A percentile compares a stretch with the other conserved stretches of the same genome.
Conservation (phyloP, 371 early-diverging fungal genomes). For the Batrachochytrium dendrobatidis region DNA sequence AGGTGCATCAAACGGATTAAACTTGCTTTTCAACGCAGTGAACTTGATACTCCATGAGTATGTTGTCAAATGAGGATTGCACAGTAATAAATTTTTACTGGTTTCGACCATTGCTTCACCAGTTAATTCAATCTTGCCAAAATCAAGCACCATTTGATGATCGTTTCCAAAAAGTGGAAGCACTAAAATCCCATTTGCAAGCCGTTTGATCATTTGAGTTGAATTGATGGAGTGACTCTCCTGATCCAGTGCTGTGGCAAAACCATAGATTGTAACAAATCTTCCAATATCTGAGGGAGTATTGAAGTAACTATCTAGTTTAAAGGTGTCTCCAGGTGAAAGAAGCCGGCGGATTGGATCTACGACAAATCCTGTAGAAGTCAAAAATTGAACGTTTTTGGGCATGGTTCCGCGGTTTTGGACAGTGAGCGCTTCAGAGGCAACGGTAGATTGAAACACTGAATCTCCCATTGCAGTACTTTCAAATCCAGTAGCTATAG, state of each 20-base stretch:
- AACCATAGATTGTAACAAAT: slow-evolving; percentile 34
- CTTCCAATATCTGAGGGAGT: slow-evolving; percentile 35
- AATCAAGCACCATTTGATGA: slow-evolving; percentile 38
- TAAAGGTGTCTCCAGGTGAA: slow-evolving; percentile 28
- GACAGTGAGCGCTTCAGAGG: slow-evolving; percentile 12
- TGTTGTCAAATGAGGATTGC: slow-evolving; percentile 30
- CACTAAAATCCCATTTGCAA: slow-evolving; percentile 29
- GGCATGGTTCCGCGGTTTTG: slow-evolving; percentile 14
- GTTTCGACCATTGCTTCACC: slow-evolving; percentile 27
- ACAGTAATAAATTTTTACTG: slow-evolving; percentile 33
- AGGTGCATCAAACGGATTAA: slow-evolving; percentile 32
- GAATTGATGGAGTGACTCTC: slow-evolving; percentile 32
- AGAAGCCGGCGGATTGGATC: slow-evolving; percentile 33
- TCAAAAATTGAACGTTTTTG: slow-evolving; percentile 25
- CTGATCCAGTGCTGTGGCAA: slow-evolving; percentile 34
- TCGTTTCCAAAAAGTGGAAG: slow-evolving; percentile 29
- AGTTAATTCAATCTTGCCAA: slow-evolving; percentile 38
- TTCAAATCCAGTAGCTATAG: background rate
- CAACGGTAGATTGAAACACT: background rate
- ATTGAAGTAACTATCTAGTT: slow-evolving; percentile 37
- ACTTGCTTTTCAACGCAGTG: slow-evolving; percentile 28
- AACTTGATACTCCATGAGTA: slow-evolving; percentile 46
- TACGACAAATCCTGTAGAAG: slow-evolving; percentile 35
- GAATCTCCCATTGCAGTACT: no score
- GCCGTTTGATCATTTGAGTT: slow-evolving; percentile 30